These are phyloP conservation scores for Quaeritorhiza haematococci DNA, from an alignment of 371 early-diverging fungal genomes.

Conservation along the genomic window DNA sequence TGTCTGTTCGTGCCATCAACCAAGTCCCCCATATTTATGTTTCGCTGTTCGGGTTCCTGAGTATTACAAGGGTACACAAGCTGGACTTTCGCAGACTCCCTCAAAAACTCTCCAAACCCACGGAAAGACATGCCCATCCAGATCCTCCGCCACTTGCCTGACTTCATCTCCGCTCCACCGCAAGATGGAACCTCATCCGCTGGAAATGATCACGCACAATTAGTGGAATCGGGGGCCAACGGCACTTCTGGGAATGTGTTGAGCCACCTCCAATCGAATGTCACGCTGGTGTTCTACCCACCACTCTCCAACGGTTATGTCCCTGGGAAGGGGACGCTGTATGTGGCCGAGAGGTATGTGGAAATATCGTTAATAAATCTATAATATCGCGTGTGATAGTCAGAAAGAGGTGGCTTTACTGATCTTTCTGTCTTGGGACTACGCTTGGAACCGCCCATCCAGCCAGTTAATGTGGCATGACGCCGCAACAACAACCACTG, in stretches of 20 bases:
- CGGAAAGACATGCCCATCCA: conserved; percentile 17
- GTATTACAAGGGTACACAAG: background rate
- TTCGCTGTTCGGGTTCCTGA: background rate
- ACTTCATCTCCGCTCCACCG: conserved; percentile 1
- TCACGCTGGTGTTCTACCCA: conserved; percentile 11
- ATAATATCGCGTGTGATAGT: background rate
- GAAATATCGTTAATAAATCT: background rate
- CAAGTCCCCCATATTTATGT: background rate
- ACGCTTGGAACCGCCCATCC: too few relatives aligned
- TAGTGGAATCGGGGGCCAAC: background rate
- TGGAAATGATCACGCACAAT: background rate
- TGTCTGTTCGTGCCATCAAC: background rate
- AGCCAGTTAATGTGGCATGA: conserved; percentile 22
- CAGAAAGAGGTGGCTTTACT: background rate
- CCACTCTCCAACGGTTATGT: conserved; percentile 2
- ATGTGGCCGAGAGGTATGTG: background rate
- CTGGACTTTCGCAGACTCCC: background rate
- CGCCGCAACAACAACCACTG: conserved; percentile 10
- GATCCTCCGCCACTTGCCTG: conserved; percentile 11
- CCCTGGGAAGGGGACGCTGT: background rate
- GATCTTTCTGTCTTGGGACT: too few relatives aligned
- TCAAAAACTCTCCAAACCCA: background rate
- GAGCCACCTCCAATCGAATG: conserved; percentile 14
- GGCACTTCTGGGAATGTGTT: conserved; percentile 6
- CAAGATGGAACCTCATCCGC: conserved; percentile 4